phyloP scores from a whole-genome alignment of 768 basidiomycete species.

The Thelephora ganbajun region DNA sequence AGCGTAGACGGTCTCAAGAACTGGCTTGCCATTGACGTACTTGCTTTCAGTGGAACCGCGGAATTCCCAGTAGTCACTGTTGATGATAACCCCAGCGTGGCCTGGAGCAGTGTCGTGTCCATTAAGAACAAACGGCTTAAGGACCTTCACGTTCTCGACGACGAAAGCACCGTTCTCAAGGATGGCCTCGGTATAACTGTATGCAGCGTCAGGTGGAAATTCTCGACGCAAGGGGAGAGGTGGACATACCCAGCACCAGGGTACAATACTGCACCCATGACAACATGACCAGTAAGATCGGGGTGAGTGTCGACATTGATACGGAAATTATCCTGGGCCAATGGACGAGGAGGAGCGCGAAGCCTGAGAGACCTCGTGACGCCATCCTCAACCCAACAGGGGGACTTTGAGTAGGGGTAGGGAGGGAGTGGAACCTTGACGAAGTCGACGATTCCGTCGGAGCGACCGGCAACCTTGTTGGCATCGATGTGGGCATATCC shows the following conservation, averaged over 20 bases:
- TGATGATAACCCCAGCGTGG: slow-evolving; percentile 15
- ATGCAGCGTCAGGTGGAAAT: not conserved
- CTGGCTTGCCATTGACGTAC: slow-evolving; percentile 11
- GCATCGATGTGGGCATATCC: slow-evolving; percentile 19
- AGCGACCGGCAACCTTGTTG: slow-evolving; percentile 13
- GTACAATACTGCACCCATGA: slow-evolving; percentile 9
- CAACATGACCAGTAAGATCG: slow-evolving; percentile 7
- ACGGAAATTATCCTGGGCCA: slow-evolving; percentile 9
- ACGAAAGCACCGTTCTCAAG: slow-evolving; percentile 21
- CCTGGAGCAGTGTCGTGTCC: slow-evolving; percentile 9
- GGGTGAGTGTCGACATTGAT: slow-evolving; percentile 15
- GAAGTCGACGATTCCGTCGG: slow-evolving; percentile 9
- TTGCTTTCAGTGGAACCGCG: slow-evolving; percentile 14
- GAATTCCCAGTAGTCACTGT: slow-evolving; percentile 17
- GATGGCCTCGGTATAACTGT: slow-evolving; percentile 17
- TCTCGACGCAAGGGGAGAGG: not conserved
- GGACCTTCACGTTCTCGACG: slow-evolving; percentile 14
- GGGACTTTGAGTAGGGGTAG: slow-evolving; percentile 18
- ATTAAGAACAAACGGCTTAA: slow-evolving; percentile 16
- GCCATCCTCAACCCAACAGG: slow-evolving; percentile 16
- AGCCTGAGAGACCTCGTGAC: slow-evolving; percentile 14
- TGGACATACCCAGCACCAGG: slow-evolving; percentile 10
- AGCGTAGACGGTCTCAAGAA: slow-evolving; percentile 18
- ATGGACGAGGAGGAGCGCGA: slow-evolving; percentile 10
- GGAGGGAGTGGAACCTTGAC: slow-evolving; percentile 15